A percentile compares a stretch with the other conserved stretches of the same genome.
phyloP scores from a whole-genome alignment of 345 rosid genomes.

The Cardamine chenopodiifolia region DNA sequence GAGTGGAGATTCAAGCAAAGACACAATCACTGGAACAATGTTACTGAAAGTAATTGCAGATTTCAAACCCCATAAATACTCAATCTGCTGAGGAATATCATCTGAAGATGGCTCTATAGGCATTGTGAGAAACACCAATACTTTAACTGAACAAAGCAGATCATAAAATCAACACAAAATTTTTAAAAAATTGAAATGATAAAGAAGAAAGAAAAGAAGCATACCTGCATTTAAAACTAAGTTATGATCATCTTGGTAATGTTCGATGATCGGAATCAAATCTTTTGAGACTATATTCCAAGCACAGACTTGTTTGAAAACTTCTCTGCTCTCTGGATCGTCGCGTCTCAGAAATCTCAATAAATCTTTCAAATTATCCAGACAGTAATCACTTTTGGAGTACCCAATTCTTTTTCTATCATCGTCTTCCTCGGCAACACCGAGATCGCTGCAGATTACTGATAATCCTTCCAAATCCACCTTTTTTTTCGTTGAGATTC shows the following conservation, averaged over 20 bases:
- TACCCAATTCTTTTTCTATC: conserved; percentile 59
- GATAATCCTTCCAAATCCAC: conserved; percentile 73
- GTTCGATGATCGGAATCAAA: conserved; percentile 81
- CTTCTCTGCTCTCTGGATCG: conserved; percentile 78
- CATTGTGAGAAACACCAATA: conserved; percentile 87
- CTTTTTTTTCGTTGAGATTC: conserved; percentile 34
- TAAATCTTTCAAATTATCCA: conserved; percentile 77
- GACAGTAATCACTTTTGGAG: conserved; percentile 59
- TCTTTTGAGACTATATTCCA: conserved; percentile 82
- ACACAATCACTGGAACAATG: conserved; percentile 65
- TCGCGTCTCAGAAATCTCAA: conserved; percentile 83
- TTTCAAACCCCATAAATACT: conserved; percentile 83
- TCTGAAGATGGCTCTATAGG: conserved; percentile 78
- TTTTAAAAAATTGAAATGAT: background rate
- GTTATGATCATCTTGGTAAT: conserved; percentile 61
- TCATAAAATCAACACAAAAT: background rate
- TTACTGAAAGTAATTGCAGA: conserved; percentile 71
- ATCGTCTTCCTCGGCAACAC: conserved; percentile 56
- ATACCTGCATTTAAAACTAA: conserved; percentile 80
- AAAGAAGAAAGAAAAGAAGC: background rate
- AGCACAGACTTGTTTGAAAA: conserved; percentile 85
- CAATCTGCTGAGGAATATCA: conserved; percentile 74
- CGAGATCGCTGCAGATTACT: conserved; percentile 69
- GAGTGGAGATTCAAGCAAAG: conserved; percentile 78
- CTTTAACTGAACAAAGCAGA: conserved; percentile 66